Conservation (phyloP, 2,329 filamentous ascomycete species). For the Fusarium sp. region DNA sequence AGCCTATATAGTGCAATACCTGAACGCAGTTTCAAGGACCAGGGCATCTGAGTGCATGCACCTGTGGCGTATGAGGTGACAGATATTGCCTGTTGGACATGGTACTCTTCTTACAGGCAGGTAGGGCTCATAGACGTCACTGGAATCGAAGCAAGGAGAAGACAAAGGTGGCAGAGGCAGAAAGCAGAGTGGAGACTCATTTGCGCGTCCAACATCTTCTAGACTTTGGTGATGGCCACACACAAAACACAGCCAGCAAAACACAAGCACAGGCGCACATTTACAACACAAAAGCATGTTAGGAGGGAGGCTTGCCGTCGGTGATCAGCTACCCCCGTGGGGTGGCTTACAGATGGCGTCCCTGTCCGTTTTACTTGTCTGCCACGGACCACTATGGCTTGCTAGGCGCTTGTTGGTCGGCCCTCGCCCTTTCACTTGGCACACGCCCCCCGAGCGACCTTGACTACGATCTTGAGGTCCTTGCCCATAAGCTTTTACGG, state of each 20-base stretch:
- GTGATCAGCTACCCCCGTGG: constrained; percentile 28
- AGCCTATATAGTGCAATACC: constrained; percentile 10
- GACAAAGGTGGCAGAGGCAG: constrained; percentile 9
- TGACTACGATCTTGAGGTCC: constrained; percentile 29
- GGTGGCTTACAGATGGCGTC: constrained; percentile 27
- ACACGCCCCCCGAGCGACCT: constrained; percentile 31
- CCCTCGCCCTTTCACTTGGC: constrained; percentile 16
- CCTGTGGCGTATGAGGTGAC: constrained; percentile 19
- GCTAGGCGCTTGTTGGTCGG: constrained; percentile 20
- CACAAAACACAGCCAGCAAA: constrained; percentile 16
- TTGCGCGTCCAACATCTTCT: constrained; percentile 27
- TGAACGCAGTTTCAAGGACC: constrained; percentile 21
- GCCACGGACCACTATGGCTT: constrained; percentile 35
- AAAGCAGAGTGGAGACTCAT: constrained; percentile 17
- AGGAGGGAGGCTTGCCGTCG: constrained; percentile 31
- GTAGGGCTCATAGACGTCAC: constrained; percentile 14
- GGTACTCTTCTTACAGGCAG: constrained; percentile 4
- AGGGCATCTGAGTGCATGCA: constrained; percentile 26
- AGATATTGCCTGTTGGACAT: constrained; percentile 13
- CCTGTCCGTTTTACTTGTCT: constrained; percentile 31
- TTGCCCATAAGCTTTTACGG: constrained; percentile 32
- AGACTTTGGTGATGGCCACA: constrained; percentile 31
- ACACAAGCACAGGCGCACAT: constrained; percentile 41
- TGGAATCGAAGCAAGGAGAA: constrained; percentile 25
- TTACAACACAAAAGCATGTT: constrained; percentile 34